A percentile compares a stretch with the other conserved stretches of the same genome.
These are phyloP conservation scores for Ensete glaucum DNA, from an alignment of 176 grass and related monocot species.

Conservation along the genomic window DNA sequence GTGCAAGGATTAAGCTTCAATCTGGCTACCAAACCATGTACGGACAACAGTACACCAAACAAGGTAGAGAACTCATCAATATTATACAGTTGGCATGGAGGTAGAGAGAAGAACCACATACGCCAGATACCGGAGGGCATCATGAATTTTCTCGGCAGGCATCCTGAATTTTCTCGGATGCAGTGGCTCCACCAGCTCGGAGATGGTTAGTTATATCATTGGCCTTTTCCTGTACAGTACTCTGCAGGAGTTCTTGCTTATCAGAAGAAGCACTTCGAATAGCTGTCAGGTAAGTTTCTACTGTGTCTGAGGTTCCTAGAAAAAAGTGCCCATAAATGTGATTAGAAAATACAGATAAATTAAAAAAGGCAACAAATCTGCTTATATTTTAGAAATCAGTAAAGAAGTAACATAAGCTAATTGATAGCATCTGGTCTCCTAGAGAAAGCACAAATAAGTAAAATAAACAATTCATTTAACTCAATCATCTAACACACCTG, in stretches of 20 bases:
- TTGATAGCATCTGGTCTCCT: not conserved
- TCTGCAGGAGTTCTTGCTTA: constrained; percentile 13
- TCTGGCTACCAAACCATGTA: not conserved
- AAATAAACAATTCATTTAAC: not conserved
- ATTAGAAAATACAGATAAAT: not conserved
- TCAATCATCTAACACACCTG: constrained; percentile 29
- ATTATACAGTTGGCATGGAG: constrained; percentile 67
- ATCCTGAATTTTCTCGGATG: too few relatives aligned
- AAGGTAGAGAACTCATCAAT: not conserved
- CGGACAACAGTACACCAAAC: not conserved
- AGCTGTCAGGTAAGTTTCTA: constrained; percentile 57
- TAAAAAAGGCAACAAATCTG: not conserved
- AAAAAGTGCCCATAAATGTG: not conserved
- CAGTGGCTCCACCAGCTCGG: constrained; percentile 44
- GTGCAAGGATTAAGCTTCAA: not conserved
- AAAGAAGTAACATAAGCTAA: too few relatives aligned
- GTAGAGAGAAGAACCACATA: constrained; percentile 58
- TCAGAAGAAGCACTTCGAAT: constrained; percentile 39
- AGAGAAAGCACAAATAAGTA: not conserved
- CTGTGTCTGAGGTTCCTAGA: constrained; percentile 73
- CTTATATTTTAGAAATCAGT: too few relatives aligned
- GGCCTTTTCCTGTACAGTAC: constrained; percentile 51
- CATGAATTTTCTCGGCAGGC: constrained; percentile 62
- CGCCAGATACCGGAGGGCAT: constrained; percentile 66
- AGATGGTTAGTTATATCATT: constrained; percentile 61